Conservation (phyloP, 176 grass and related monocot genomes). For the Olyra latifolia region DNA sequence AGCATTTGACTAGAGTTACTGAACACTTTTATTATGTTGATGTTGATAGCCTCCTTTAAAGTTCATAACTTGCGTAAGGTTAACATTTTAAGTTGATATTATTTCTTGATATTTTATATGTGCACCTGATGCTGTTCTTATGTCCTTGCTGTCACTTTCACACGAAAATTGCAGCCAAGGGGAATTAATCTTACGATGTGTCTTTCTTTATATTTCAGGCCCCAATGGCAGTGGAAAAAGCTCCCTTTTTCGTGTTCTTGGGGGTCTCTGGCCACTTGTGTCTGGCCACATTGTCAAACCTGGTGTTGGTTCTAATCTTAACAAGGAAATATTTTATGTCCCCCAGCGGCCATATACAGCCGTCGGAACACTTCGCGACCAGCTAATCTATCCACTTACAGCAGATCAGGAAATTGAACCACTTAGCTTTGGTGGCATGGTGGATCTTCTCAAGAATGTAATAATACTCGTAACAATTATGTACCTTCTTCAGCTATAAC, state of each 20-base stretch:
- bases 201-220: slow-evolving; percentile 59
- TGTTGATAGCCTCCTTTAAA: neutral
- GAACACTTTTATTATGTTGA: neutral
- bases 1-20: neutral
- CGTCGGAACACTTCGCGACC: slow-evolving; percentile 90
- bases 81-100: neutral
- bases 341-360: slow-evolving; percentile 97
- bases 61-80: neutral
- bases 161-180: neutral
- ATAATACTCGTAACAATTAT: slow-evolving; percentile 21
- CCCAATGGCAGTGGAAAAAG: slow-evolving; percentile 99
- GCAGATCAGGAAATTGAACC: slow-evolving; percentile 83
- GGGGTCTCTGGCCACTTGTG: slow-evolving; percentile 88
- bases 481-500: neutral
- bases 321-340: slow-evolving; percentile 99
- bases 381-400: slow-evolving; percentile 94
- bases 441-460: slow-evolving; percentile 96
- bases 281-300: slow-evolving; percentile 98
- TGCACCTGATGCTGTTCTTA: neutral
- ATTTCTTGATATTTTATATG: neutral
- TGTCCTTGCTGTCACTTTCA: neutral
- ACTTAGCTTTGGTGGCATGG: slow-evolving; percentile 80
- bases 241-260: slow-evolving; percentile 98
- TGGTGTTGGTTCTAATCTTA: slow-evolving; percentile 97
- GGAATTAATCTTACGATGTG: neutral